Percentiles rank a stretch among this genome's conserved stretches.
Conservation (phyloP, 2,329 filamentous ascomycete species). For the Remersonia thermophila region DNA sequence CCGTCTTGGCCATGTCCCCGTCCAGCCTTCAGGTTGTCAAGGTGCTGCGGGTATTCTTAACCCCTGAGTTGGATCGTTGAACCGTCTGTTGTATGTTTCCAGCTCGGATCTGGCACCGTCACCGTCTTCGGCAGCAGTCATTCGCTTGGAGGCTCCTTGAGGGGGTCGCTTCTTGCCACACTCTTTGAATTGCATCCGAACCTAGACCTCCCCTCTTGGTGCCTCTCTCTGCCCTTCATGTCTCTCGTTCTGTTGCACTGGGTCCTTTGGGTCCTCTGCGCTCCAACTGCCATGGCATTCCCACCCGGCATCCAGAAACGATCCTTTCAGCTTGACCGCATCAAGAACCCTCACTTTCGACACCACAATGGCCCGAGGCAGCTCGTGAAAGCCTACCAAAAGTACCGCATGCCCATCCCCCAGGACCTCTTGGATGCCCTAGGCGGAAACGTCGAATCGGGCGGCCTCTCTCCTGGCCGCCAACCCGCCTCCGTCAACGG, state of each 20-base stretch:
- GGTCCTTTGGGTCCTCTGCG: slow-evolving; percentile 33
- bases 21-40: too few species aligned
- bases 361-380: slow-evolving; percentile 45
- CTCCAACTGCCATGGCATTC: slow-evolving; percentile 34
- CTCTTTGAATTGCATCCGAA: too few species aligned
- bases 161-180: too few species aligned
- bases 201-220: too few species aligned
- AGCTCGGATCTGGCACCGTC: too few species aligned
- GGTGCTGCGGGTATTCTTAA: too few species aligned
- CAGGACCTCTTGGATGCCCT: slow-evolving; percentile 29
- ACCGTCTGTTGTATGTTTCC: too few species aligned
- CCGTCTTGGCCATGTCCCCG: too few species aligned
- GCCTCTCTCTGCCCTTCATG: slow-evolving; percentile 1
- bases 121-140: too few species aligned
- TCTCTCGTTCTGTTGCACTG: slow-evolving; percentile 12
- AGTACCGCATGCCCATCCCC: slow-evolving; percentile 47
- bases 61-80: too few species aligned
- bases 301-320: slow-evolving; percentile 34
- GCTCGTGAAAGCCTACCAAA: slow-evolving; percentile 54
- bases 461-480: too few species aligned
- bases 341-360: slow-evolving; percentile 42
- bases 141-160: too few species aligned
- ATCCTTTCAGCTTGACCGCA: slow-evolving; percentile 50
- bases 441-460: slow-evolving; percentile 8
- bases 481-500: slow-evolving; percentile 11